These are phyloP conservation scores for Leucogyrophana mollusca DNA, from an alignment of 768 basidiomycete genomes.

Conservation along the genomic window DNA sequence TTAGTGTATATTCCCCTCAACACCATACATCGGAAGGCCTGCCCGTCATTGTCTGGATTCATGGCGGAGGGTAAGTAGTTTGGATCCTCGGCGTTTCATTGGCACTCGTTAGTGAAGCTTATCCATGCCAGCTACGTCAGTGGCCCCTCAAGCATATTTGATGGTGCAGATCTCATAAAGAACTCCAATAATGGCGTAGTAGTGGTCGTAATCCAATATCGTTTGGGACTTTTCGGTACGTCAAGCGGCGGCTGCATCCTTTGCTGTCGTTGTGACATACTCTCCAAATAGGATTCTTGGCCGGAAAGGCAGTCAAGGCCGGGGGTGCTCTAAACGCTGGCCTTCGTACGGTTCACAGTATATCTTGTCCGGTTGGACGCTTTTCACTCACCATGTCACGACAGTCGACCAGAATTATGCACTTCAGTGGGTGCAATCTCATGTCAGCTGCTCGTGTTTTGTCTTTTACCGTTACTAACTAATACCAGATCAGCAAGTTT, in stretches of 20 bases:
- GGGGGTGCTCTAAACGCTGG: constrained; percentile 44
- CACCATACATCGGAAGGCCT: constrained; percentile 3
- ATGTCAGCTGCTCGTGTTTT: constrained; percentile 12
- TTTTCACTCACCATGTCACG: background rate
- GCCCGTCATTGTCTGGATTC: constrained; percentile 27
- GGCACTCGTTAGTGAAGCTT: background rate
- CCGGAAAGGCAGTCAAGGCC: constrained; percentile 38
- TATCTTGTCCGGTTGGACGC: background rate
- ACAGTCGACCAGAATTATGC: constrained; percentile 31
- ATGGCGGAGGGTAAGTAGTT: constrained; percentile 22
- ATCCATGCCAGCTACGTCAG: constrained; percentile 14
- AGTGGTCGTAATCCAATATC: constrained; percentile 26
- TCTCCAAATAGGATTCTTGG: constrained; percentile 35
- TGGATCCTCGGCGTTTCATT: background rate
- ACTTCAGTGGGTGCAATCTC: constrained; percentile 25
- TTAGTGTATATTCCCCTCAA: constrained; percentile 21
- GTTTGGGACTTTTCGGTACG: constrained; percentile 27
- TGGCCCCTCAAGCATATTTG: constrained; percentile 11
- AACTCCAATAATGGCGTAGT: constrained; percentile 20
- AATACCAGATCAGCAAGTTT: constrained; percentile 21
- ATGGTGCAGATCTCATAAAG: constrained; percentile 18
- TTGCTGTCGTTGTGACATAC: background rate
- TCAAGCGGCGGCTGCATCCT: background rate
- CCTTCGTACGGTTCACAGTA: constrained; percentile 33
- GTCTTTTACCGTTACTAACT: background rate